Evolutionary conservation across 2,329 filamentous ascomycete species (phyloP).

Genomic region (Lecanicillium sp.): DNA sequence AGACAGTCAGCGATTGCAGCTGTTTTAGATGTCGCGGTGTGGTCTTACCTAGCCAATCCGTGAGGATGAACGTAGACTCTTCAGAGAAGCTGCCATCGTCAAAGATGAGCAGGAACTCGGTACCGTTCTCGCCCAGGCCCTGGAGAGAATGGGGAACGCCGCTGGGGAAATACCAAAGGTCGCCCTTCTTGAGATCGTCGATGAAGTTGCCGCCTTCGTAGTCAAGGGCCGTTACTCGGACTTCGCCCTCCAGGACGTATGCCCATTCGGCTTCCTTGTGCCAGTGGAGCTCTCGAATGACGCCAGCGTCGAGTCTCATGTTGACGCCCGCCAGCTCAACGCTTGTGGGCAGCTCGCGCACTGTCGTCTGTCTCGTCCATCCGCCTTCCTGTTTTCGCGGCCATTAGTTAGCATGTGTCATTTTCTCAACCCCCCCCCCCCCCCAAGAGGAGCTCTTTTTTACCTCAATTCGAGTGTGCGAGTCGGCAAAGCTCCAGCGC

Average conservation of each 20-base stretch:
- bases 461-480: slow-evolving; percentile 58
- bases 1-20: slow-evolving; percentile 19
- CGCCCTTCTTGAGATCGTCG: slow-evolving; percentile 69
- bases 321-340: slow-evolving; percentile 71
- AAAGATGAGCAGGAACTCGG: slow-evolving; percentile 44
- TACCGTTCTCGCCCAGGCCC: slow-evolving; percentile 58
- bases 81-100: slow-evolving; percentile 48
- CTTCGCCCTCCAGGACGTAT: slow-evolving; percentile 64
- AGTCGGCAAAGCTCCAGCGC: slow-evolving; percentile 65
- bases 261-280: slow-evolving; percentile 78
- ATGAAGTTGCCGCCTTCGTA: slow-evolving; percentile 71
- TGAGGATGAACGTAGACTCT: slow-evolving; percentile 65
- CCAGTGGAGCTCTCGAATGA: slow-evolving; percentile 74
- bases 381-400: slow-evolving; percentile 61
- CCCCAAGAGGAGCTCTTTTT: too few relatives aligned
- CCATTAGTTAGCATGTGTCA: slow-evolving; percentile 3
- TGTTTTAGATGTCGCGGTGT: slow-evolving; percentile 14
- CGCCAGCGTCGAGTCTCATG: slow-evolving; percentile 68
- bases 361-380: slow-evolving; percentile 69
- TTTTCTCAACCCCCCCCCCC: too few relatives aligned
- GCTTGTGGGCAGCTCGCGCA: slow-evolving; percentile 57
- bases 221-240: slow-evolving; percentile 67
- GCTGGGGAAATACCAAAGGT: slow-evolving; percentile 76
- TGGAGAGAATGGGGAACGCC: slow-evolving; percentile 74
- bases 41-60: slow-evolving; percentile 60